Evolutionary conservation across 1,284 basidiomycete genomes (phyloP), one percentile per base, ranked within the genome.

Genomic region (Austroboletus niveus): DNA sequence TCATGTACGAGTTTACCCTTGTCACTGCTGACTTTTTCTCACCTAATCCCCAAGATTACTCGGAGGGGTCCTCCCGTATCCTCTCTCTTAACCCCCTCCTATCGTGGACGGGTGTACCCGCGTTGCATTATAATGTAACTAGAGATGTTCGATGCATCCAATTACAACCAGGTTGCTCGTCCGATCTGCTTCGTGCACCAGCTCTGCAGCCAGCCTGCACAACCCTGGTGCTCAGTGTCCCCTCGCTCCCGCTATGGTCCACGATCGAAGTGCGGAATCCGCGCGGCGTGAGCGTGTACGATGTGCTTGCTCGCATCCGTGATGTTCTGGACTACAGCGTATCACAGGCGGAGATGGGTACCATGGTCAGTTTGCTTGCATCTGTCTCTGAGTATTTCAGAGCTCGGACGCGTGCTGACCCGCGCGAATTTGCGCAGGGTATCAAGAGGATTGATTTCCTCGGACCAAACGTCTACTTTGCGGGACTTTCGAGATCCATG

Each of bases 391-490:
- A 65, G 29, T 70, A 54, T 22, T 70, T 68, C 52, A 54, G 60
- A 55, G 60, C 52, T 42, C 51, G 67, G 56, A 57, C 64, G 8
- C 38, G 17, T 48, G 48, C 64, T 60, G 69, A 69, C 54, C 65
- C 62, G 60, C 57, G 66, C 58, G 65, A 70, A 64, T 67, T 55
- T 58, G 64, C 56, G 56, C 65, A 70, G 57, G 65, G 65, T 7
- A 49, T 67, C 34, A 69, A 69, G 60, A 57, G 67, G 57, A 50
- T 67, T 38, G 65, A 67, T 55, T 64, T 69, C 56, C 68, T 67
- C 48, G 69, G 69, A 41, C 65, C 52, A 1, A 68, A 69, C 35
- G 47, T 65, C 44, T 55, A 54, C 34, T 67, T 70, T 32, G 64
- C 53, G 10, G 65, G 65, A 2, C 27, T 67, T 24, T 55, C 56